Base-by-base conservation (phyloP, 2,329 filamentous ascomycete genomes). In the Trichoderma sp. region DNA sequence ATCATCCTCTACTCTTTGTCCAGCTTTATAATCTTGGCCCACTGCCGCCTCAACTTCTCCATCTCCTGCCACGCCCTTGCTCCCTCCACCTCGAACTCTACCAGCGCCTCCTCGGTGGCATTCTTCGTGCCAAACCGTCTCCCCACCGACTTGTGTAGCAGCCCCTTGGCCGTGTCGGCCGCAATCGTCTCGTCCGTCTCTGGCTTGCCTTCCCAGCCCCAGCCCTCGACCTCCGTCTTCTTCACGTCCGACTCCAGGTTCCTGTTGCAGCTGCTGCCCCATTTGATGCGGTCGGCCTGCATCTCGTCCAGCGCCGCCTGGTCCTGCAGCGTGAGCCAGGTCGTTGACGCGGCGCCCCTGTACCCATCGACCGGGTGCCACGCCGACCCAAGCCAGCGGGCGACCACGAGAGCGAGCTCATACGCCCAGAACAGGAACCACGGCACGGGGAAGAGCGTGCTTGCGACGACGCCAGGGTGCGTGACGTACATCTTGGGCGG, bases 391-490 rank as follows among this genome's bases (percentile, higher is more conserved):
- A 93, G 76, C 82, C 86, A 89, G 71, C 94, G 91, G 15, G 88
- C 88, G 17, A 97, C 52, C 76, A 89, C 89, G 76, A 96, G 89
- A 4, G 86, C 82, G 22, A 86, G 75, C 60, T 87, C 79, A 86
- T 95, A 95, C 69, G 85, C 82, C 77, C 87, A 89, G 70, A 88
- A 86, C 69, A 97, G 84, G 71, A 93, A 82, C 71, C 85, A 84
- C 60, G 87, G 85, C 8, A 97, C 84, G 1, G 92, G 89, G 70
- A 97, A 86, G 71, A 99, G 91, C 1, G 89, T 86, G 2, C 94
- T 97, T 64, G 87, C 90, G 71, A 94, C 91, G 70, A 99, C 86
- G 70, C 95, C 95, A 0, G 95, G 95, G 76, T 99, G 95, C 0
- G 89, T 84, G 69, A 97, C 77, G 80, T 95, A 96, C 74, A 92